Conservation (phyloP, 495 filamentous ascomycete species). For the Evernia prunastri region DNA sequence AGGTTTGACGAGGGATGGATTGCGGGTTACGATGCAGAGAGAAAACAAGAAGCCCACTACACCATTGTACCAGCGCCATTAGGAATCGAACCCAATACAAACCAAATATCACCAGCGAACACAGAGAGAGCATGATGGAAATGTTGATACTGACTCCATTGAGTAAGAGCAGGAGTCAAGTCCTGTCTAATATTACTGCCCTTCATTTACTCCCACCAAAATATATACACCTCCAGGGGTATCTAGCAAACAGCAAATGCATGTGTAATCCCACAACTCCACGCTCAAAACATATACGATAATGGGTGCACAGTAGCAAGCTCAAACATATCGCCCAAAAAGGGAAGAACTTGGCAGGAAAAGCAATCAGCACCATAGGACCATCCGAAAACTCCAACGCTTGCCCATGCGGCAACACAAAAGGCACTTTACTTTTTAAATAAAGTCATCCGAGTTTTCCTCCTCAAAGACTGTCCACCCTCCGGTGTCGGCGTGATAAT, state of each 20-base stretch:
- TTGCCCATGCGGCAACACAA: background rate
- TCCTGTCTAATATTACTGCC: background rate
- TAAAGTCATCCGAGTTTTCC: conserved; percentile 13
- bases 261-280: background rate
- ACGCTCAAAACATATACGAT: background rate
- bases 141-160: background rate
- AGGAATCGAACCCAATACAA: no score
- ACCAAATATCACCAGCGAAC: no score
- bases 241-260: conserved; percentile 16
- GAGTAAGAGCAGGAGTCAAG: conserved; percentile 1
- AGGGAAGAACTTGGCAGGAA: no score
- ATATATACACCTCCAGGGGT: conserved; percentile 14
- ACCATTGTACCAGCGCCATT: no score
- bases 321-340: background rate
- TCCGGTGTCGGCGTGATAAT: conserved; percentile 19
- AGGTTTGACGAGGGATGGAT: conserved; percentile 10
- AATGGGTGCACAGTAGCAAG: background rate
- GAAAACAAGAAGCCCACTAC: no score
- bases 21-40: no score
- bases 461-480: conserved; percentile 13
- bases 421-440: conserved; percentile 6
- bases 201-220: background rate
- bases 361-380: background rate
- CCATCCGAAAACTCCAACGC: background rate
- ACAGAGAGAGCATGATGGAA: background rate